Evolutionary conservation across 305 asterid genomes (phyloP).

Genomic region (Striga hermonthica): DNA sequence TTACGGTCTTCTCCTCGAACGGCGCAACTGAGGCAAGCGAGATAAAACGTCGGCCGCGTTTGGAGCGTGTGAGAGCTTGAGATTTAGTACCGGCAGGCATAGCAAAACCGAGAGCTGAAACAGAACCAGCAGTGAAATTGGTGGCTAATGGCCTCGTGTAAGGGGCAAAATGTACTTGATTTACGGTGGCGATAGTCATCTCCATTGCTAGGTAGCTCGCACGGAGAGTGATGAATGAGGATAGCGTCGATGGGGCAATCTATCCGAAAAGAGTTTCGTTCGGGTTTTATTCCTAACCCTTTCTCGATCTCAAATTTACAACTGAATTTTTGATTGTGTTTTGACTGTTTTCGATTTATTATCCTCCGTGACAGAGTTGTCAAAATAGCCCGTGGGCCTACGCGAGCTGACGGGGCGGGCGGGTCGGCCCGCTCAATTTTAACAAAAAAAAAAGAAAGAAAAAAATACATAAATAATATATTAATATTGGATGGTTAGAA

Average conservation of each 20-base stretch:
- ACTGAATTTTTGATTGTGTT: no score
- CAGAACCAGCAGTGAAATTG: conserved; percentile 33
- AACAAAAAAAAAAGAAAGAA: no score
- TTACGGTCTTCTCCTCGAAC: conserved; percentile 50
- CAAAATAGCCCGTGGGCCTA: no score
- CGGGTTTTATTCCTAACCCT: background rate
- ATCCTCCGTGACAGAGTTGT: no score
- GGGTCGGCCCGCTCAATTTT: no score
- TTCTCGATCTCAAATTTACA: no score
- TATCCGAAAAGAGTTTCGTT: conserved; percentile 12
- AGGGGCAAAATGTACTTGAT: conserved; percentile 34
- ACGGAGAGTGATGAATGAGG: conserved; percentile 30
- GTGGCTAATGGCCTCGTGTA: conserved; percentile 22
- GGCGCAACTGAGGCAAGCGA: conserved; percentile 57
- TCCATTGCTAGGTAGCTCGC: conserved; percentile 32
- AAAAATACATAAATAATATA: no score
- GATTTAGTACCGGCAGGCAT: conserved; percentile 32
- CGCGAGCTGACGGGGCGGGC: no score
- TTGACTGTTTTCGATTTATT: no score
- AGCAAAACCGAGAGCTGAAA: conserved; percentile 38
- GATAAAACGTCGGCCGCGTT: conserved; percentile 31
- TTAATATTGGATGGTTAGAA: no score
- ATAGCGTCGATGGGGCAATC: conserved; percentile 36
- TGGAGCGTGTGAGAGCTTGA: conserved; percentile 33
- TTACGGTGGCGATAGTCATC: conserved; percentile 34